Evolutionary conservation across 768 basidiomycete species (phyloP).

Genomic region (Suillus weaverae): DNA sequence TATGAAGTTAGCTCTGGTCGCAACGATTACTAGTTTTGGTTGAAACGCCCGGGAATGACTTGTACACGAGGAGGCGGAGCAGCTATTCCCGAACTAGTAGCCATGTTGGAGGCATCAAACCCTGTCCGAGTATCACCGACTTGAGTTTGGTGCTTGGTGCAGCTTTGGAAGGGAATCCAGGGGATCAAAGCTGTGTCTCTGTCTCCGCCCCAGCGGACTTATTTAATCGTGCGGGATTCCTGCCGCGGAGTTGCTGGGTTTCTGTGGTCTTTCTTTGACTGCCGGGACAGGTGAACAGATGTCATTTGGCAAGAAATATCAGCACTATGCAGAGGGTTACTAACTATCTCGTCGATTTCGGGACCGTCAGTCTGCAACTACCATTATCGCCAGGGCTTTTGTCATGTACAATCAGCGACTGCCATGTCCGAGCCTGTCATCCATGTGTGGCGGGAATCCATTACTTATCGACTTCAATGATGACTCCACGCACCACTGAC

Average conservation of each 20-base stretch:
- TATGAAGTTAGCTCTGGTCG: background rate
- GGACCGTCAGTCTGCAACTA: background rate
- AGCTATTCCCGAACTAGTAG: background rate
- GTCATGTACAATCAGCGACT: background rate
- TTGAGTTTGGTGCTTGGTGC: background rate
- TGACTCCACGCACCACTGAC: background rate
- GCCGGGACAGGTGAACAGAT: background rate
- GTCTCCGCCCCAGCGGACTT: constrained; percentile 35
- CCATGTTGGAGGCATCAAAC: background rate
- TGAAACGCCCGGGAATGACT: background rate
- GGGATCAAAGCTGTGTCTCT: background rate
- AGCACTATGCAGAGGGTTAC: background rate
- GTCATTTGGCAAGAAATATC: background rate
- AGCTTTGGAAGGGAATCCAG: background rate
- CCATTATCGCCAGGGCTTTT: background rate
- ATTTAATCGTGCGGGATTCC: constrained; percentile 17
- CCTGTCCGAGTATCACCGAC: constrained; percentile 2
- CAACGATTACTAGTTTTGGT: constrained; percentile 3
- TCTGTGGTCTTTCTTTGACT: background rate
- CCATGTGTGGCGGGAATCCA: background rate
- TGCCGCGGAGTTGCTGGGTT: constrained; percentile 32
- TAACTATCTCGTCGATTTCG: background rate
- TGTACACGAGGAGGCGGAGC: background rate
- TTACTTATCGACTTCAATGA: background rate
- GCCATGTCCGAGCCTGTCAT: background rate